phyloP scores from a whole-genome alignment of 2,329 filamentous ascomycete genomes.

The Pseudogymnoascus sp. region DNA sequence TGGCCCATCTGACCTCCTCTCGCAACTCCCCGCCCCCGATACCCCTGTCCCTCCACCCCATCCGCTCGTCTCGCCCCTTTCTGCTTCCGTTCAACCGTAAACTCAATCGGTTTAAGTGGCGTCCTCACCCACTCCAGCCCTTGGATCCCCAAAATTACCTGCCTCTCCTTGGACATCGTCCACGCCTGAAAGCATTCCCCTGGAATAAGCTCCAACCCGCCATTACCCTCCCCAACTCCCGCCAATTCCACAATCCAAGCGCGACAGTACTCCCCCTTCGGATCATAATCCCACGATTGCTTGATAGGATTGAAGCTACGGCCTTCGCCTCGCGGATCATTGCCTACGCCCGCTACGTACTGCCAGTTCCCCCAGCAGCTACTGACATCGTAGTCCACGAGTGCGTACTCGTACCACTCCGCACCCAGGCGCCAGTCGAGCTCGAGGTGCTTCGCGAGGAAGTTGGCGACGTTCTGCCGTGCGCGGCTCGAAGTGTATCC shows the following conservation, averaged over 20 bases:
- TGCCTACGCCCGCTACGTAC: slow-evolving; percentile 71
- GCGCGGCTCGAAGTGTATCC: slow-evolving; percentile 73
- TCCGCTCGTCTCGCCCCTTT: slow-evolving; percentile 1
- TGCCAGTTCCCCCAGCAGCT: slow-evolving; percentile 82
- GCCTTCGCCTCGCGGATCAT: slow-evolving; percentile 63
- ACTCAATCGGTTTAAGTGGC: slow-evolving; percentile 58
- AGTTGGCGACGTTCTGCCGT: slow-evolving; percentile 68
- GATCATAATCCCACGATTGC: slow-evolving; percentile 71
- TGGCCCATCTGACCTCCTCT: background rate
- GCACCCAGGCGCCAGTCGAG: slow-evolving; percentile 77
- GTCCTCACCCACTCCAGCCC: slow-evolving; percentile 58
- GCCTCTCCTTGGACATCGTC: slow-evolving; percentile 52
- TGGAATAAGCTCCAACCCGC: slow-evolving; percentile 12
- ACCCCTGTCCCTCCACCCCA: background rate
- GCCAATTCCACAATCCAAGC: slow-evolving; percentile 64
- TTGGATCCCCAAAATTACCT: slow-evolving; percentile 46
- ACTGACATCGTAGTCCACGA: slow-evolving; percentile 68
- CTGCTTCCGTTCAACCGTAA: slow-evolving; percentile 38
- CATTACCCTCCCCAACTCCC: slow-evolving; percentile 32
- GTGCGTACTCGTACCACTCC: slow-evolving; percentile 71
- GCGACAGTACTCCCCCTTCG: slow-evolving; percentile 59
- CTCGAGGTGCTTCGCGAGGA: slow-evolving; percentile 61
- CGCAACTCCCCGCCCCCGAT: background rate
- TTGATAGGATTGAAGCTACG: slow-evolving; percentile 79
- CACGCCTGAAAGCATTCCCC: slow-evolving; percentile 61